Evolutionary conservation across 1,284 basidiomycete species (phyloP).

Genomic region (Volvariella volvacea): DNA sequence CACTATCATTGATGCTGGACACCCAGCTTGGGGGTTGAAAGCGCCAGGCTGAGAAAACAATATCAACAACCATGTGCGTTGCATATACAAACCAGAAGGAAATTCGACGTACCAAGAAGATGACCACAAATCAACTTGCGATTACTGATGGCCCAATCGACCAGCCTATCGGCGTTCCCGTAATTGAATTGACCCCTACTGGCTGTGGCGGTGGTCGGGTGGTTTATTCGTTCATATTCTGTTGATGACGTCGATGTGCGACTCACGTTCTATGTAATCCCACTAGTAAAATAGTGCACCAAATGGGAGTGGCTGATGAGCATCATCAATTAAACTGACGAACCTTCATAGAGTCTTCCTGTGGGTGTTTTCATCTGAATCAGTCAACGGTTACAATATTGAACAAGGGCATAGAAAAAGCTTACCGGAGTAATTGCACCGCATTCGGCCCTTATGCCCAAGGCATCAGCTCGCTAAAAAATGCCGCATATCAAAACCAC

Average conservation of each 20-base stretch:
- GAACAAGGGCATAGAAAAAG: too few species aligned
- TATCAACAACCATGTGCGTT: too few species aligned
- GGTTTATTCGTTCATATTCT: too few species aligned
- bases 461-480: too few species aligned
- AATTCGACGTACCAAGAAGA: constrained; percentile 15
- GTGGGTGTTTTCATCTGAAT: too few species aligned
- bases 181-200: constrained; percentile 16
- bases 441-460: too few species aligned
- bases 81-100: background rate
- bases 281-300: constrained; percentile 13
- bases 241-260: too few species aligned
- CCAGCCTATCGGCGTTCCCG: constrained; percentile 17
- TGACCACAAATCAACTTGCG: constrained; percentile 23
- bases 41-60: constrained; percentile 19
- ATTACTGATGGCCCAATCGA: constrained; percentile 22
- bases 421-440: too few species aligned
- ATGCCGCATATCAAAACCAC: too few species aligned
- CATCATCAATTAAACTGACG: too few species aligned
- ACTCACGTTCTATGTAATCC: constrained; percentile 18
- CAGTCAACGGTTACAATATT: too few species aligned
- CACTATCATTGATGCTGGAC: constrained; percentile 14
- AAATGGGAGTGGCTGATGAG: too few species aligned
- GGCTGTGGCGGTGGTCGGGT: constrained; percentile 11
- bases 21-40: constrained; percentile 22
- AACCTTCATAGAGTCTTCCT: constrained; percentile 28